A percentile compares a stretch with the other conserved stretches of the same genome.
Conservation (phyloP, 164 flowering plant species). For the Sedum album region DNA sequence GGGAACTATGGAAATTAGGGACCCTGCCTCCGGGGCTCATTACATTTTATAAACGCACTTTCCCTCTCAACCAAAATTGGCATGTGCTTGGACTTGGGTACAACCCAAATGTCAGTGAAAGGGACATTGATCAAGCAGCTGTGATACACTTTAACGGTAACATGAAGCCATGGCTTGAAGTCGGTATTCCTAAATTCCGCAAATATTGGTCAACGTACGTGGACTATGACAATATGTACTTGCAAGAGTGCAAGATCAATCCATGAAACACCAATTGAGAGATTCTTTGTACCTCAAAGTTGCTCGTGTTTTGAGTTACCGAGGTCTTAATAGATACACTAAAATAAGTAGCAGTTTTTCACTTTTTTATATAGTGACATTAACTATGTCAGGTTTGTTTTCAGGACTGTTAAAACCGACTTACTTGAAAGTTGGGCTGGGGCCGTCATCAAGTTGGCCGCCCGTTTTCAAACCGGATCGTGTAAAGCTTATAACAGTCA, state of each 20-base stretch:
- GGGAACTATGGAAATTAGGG: conserved; percentile 65
- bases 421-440: too few relatives aligned
- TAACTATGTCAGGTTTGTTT: too few relatives aligned
- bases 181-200: conserved; percentile 48
- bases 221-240: conserved; percentile 40
- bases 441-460: too few relatives aligned
- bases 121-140: conserved; percentile 61
- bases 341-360: too few relatives aligned
- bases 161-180: conserved; percentile 85
- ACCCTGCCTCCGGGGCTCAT: conserved; percentile 79
- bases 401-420: too few relatives aligned
- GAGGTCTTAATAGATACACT: too few relatives aligned
- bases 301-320: too few relatives aligned
- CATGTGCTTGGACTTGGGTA: conserved; percentile 75
- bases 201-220: conserved; percentile 48
- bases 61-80: conserved; percentile 42
- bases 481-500: too few relatives aligned
- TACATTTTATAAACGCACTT: conserved; percentile 56
- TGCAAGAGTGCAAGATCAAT: conserved; percentile 65
- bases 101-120: conserved; percentile 43
- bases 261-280: conserved; percentile 27
- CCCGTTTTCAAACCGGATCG: too few relatives aligned
- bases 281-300: too few relatives aligned
- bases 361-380: too few relatives aligned
- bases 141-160: conserved; percentile 77